A percentile compares a stretch with the other conserved stretches of the same genome.
Evolutionary conservation across 2,329 filamentous ascomycete species (phyloP).

Genomic region (Sporothrix brasiliensis): DNA sequence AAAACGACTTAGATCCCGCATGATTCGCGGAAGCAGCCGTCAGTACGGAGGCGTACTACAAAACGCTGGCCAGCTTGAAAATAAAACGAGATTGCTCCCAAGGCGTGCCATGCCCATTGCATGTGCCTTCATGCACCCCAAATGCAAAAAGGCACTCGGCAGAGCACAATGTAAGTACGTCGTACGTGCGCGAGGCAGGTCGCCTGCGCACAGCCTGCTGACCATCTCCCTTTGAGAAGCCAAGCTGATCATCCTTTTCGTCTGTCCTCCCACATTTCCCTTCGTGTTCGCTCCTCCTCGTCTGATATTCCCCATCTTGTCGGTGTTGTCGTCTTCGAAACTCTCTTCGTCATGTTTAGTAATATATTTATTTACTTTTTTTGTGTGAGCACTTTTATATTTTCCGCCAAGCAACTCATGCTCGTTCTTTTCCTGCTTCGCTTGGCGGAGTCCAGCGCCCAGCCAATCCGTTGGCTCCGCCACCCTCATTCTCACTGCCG

Average conservation of each 20-base stretch:
- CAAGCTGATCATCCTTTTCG: not conserved
- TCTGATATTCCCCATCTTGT: constrained; percentile 3
- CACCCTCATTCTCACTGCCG: constrained; percentile 7
- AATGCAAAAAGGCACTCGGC: too few species aligned
- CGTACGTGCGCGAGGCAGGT: too few species aligned
- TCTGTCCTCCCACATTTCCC: constrained; percentile 5
- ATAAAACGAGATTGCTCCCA: not conserved
- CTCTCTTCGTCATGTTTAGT: not conserved
- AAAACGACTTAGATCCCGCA: constrained; percentile 4
- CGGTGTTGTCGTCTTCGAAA: not conserved
- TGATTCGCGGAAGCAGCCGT: not conserved
- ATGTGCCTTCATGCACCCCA: too few species aligned
- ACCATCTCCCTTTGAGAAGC: not conserved
- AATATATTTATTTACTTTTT: not conserved
- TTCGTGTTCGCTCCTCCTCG: constrained; percentile 3
- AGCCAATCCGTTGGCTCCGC: constrained; percentile 17
- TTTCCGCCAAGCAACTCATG: not conserved
- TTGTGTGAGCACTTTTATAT: not conserved
- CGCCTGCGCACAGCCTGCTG: constrained; percentile 16
- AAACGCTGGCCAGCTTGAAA: not conserved
- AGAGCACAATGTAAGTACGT: too few species aligned
- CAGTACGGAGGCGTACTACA: not conserved
- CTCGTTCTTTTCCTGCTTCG: not conserved
- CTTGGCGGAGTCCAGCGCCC: constrained; percentile 12
- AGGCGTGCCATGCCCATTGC: too few species aligned